Evolutionary conservation across 1,139 yeast species (phyloP).

Genomic region (Chernovozyma aurita): DNA sequence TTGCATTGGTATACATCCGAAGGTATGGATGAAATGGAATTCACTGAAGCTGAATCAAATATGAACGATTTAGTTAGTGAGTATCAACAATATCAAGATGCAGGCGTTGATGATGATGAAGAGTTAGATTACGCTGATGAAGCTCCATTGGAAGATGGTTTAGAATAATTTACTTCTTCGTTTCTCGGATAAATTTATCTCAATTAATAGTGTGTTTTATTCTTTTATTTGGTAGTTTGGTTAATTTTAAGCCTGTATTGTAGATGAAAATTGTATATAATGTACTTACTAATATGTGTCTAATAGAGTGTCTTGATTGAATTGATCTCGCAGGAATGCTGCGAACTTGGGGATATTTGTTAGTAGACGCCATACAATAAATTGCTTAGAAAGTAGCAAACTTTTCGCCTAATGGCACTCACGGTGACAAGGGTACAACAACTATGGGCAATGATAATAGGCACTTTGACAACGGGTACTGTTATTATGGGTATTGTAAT

Average conservation of each 20-base stretch:
- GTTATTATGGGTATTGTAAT: too few relatives aligned
- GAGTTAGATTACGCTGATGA: constrained; percentile 67
- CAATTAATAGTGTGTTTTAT: constrained; percentile 6
- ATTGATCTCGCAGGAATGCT: too few relatives aligned
- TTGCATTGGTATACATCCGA: constrained; percentile 93
- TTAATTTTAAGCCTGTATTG: too few relatives aligned
- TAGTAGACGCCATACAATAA: not conserved
- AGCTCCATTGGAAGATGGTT: constrained; percentile 53
- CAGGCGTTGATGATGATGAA: constrained; percentile 68
- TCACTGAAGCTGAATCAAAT: constrained; percentile 80
- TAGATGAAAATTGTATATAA: too few relatives aligned
- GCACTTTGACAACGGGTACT: too few relatives aligned
- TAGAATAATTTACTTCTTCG: constrained; percentile 25
- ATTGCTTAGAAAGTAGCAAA: not conserved
- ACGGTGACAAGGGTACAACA: too few relatives aligned
- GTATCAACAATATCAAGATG: constrained; percentile 91
- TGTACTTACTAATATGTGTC: too few relatives aligned
- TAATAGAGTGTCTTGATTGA: too few relatives aligned
- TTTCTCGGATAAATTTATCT: constrained; percentile 2
- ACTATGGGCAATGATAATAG: too few relatives aligned
- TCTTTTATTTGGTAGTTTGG: constrained; percentile 1
- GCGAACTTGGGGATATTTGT: too few relatives aligned
- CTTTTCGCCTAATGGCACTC: too few relatives aligned
- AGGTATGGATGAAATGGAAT: constrained; percentile 95
- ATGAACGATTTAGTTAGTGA: constrained; percentile 86